Evolutionary conservation across 176 grass and related monocot genomes (phyloP), one percentile per base, ranked within the genome.

Genomic region (Carex parvula): DNA sequence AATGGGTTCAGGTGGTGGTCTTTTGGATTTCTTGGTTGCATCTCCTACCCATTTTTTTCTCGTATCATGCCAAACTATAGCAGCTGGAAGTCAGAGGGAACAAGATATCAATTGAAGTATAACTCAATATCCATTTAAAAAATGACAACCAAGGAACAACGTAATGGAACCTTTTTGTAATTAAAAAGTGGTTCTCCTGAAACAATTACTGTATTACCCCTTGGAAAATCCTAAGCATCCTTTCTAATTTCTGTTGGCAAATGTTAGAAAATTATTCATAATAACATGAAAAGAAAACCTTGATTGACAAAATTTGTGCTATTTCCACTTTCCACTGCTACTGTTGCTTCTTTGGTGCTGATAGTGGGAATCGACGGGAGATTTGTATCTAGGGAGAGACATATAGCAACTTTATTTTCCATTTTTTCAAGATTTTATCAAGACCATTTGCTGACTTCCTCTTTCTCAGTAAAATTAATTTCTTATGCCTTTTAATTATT

Each of bases 11-110:
- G 14, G 84, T 87, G 90, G 80, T 67, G 88, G 11, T 65, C 69
- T 87, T 84, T 84, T 85, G 17, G 85, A 57, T 92, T 82, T 83
- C 15, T 88, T 84, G 46, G 70, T 18, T 76, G 85, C 81, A 84
- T 92, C 92, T 62, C 94, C 92, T 82, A 91, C 63, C 94, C 94
- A 94, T 86, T 94, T 84, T 80, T 79, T 88, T 88, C 94, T 87
- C 83, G 89, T 88, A 76, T 97, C 94, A 68, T 89, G 79, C 94
- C 94, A 97, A 81, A 83, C 88, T 83, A 91, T 82, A 85, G 92
- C 94, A 89, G 92, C 92, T 97, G 81, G 41, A 89, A 85, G 21
- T 75, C 26, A 83, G 48, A 66, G 15, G 41, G 80, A 48, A 24
- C 11, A 55, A 64, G 1, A 85, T 39, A 6, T 48, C n/a, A 86